Evolutionary conservation across 129 eudicot genomes (phyloP), one percentile per base, ranked within the genome.

Genomic region (Flaveria sonorensis): DNA sequence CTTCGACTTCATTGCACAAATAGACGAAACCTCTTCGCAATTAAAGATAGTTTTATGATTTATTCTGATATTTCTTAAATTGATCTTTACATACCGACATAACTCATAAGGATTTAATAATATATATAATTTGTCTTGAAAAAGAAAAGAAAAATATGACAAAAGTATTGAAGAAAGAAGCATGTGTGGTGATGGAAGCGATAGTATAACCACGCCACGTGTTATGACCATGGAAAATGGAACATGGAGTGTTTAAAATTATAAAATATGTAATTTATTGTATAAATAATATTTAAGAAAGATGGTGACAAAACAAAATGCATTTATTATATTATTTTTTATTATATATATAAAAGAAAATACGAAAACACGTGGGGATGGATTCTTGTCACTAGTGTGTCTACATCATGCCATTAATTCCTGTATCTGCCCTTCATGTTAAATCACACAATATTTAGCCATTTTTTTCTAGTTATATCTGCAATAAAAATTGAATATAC

Each of bases 351-450:
- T 5, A 36, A 5, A 36, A 24, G 6, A 61, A 51, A 7, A 48
- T 47, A 70, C 14, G n/a, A 48, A 57, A 73, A 56, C 76, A 78
- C 11, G 62, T 57, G 76, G 81, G 56, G 81, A n/a, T 23, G 70
- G 51, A 77, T 68, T 46, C 47, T 77, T 55, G 69, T 77, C 61
- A 68, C 59, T 45, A 55, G 40, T 16, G 12, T 56, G 70, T 68
- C 70, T 78, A 61, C 81, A 78, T 78, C 57, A 46, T 57, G 60
- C 39, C 24, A 78, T 69, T 78, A 78, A 56, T 69, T 68, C 39
- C 23, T 53, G 47, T 39, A 77, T 77, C 60, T 24, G 12, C 75
- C 69, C 36, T 23, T 20, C 63, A 55, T 69, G 70, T 77, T 56
- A 24, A 55, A 43, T 77, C n/a, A 26, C 23, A 69, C 39, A 20